Conservation (phyloP, 2,329 filamentous ascomycete species). For the Fusarium newnesense region DNA sequence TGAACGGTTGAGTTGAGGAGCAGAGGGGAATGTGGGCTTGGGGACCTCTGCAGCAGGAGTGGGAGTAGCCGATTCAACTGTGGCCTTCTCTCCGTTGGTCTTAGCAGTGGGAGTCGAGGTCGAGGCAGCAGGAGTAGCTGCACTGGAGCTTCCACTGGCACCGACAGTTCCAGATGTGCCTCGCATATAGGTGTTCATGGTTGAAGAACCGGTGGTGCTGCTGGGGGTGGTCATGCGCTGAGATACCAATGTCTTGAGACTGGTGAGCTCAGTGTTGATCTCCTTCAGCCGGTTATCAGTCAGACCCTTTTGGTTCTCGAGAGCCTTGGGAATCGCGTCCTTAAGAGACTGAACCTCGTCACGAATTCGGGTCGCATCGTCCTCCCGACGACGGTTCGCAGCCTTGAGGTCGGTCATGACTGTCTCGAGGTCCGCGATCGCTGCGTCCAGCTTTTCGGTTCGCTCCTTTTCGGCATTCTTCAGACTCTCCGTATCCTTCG, state of each 20-base stretch:
- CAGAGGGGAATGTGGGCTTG: slow-evolving; percentile 44
- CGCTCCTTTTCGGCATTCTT: slow-evolving; percentile 88
- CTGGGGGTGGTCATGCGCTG: slow-evolving; percentile 64
- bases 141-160: not conserved
- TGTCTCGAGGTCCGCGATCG: slow-evolving; percentile 84
- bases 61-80: slow-evolving; percentile 38
- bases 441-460: slow-evolving; percentile 83
- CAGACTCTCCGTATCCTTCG: slow-evolving; percentile 87
- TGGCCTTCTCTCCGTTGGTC: slow-evolving; percentile 45
- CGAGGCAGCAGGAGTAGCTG: slow-evolving; percentile 42
- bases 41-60: slow-evolving; percentile 46
- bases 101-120: slow-evolving; percentile 31
- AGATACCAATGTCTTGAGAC: slow-evolving; percentile 86
- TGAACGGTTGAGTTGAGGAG: slow-evolving; percentile 43
- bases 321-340: slow-evolving; percentile 86
- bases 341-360: slow-evolving; percentile 87
- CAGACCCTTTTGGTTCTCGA: slow-evolving; percentile 86
- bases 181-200: slow-evolving; percentile 42
- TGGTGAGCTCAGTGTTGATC: slow-evolving; percentile 87
- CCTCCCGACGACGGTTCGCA: slow-evolving; percentile 82
- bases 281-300: slow-evolving; percentile 86
- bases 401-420: slow-evolving; percentile 85
- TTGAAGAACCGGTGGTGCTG: slow-evolving; percentile 42
- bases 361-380: slow-evolving; percentile 85
- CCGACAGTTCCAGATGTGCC: slow-evolving; percentile 29